Evolutionary conservation across 257 asterid genomes (phyloP), one percentile per base, ranked within the genome.

Genomic region (Mentha longifolia): DNA sequence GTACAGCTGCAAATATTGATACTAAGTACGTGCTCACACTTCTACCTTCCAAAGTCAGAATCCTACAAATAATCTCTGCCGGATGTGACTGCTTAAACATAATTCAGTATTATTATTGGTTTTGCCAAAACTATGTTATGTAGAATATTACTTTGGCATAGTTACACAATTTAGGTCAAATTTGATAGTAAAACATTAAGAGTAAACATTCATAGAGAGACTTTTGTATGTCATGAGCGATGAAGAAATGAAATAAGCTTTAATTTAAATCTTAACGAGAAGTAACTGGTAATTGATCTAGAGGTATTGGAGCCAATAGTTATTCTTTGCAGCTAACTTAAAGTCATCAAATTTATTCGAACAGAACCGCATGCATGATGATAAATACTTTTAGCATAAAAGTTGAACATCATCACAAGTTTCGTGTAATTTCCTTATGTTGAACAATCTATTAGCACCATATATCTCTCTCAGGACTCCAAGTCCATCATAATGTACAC

Each of bases 401-500:
- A 61, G 2, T 41, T 11, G 45, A 63, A 31, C 52, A 10, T 19
- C 13, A 35, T 54, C 37, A 20, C 22, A 31, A 60, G 41, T 51
- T 49, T 54, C 55, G n/a, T 16, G 1, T 14, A 16, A 14, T 31
- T 73, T 76, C 71, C 70, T 17, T 11, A 65, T 30, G 9, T 51
- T 25, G n/a, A 70, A 31, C 49, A 46, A 73, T 10, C 28, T 31
- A 54, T 41, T 25, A 10, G 33, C 61, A 47, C 42, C 14, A 15
- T 47, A 11, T 20, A 13, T 68, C 52, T 68, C 35, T 63, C 37
- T 58, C n/a, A 11, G 20, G 55, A 43, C 41, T 46, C 49, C 77
- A 65, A 39, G 39, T 63, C 72, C 39, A 67, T 22, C 25, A 22
- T 22, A 46, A 72, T 55, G 28, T 9, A 25, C 72, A 68, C 10